phyloP scores from a whole-genome alignment of 805 yeast genomes.

The Candida piceae region DNA sequence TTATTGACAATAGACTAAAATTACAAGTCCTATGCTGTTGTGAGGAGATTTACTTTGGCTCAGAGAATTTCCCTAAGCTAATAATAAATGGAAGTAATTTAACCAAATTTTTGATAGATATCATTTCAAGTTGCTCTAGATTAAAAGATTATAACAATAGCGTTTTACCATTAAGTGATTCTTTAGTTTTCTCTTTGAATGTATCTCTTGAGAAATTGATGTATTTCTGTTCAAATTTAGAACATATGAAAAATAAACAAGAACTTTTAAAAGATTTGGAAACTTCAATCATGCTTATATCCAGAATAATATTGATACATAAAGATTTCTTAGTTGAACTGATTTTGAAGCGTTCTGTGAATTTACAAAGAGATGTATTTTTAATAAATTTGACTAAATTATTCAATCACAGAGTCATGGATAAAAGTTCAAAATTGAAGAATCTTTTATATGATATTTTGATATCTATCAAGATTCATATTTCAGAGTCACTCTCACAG shows the following conservation, averaged over 20 bases:
- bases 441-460: constrained; percentile 57
- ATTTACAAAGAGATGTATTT: constrained; percentile 39
- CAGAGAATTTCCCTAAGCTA: constrained; percentile 35
- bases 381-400: constrained; percentile 43
- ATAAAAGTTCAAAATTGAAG: constrained; percentile 42
- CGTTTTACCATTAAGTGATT: constrained; percentile 29
- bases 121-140: constrained; percentile 43
- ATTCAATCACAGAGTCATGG: constrained; percentile 39
- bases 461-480: constrained; percentile 42
- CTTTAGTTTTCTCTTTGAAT: constrained; percentile 37
- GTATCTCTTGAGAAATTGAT: constrained; percentile 35
- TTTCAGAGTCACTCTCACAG: constrained; percentile 25
- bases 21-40: constrained; percentile 30
- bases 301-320: constrained; percentile 56
- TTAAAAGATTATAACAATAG: constrained; percentile 11
- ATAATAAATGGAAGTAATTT: constrained; percentile 23
- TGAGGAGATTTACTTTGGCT: constrained; percentile 38
- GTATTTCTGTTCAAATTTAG: constrained; percentile 24
- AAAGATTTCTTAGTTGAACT: constrained; percentile 43
- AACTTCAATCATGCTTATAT: constrained; percentile 40
- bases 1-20: constrained; percentile 30
- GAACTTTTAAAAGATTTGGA: constrained; percentile 19
- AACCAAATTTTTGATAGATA: constrained; percentile 37
- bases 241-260: constrained; percentile 15
- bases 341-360: constrained; percentile 37